phyloP scores from a whole-genome alignment of 2,329 filamentous ascomycete species.

The Fusarium brevicatenulatum region DNA sequence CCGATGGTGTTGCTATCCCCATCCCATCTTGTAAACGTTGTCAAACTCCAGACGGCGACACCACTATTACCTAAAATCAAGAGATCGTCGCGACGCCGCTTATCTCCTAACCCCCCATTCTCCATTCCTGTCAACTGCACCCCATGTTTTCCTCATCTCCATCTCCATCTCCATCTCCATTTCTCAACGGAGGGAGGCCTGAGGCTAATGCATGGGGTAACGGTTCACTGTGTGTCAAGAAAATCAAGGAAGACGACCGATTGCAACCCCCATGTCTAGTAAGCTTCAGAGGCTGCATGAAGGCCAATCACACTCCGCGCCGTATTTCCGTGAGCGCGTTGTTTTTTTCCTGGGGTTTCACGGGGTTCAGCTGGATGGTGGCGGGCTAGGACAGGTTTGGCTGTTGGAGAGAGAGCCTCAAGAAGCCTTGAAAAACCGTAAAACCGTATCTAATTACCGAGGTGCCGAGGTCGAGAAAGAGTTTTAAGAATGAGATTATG shows the following conservation, averaged over 20 bases:
- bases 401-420: slow-evolving; percentile 2
- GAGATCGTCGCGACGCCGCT: background rate
- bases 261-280: slow-evolving; percentile 1
- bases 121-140: slow-evolving; percentile 15
- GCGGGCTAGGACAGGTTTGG: background rate
- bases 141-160: slow-evolving; percentile 8
- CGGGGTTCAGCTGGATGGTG: slow-evolving; percentile 13
- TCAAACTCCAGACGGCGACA: background rate
- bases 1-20: background rate
- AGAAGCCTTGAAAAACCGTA: slow-evolving; percentile 10
- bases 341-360: background rate
- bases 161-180: slow-evolving; percentile 7
- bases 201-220: slow-evolving; percentile 32
- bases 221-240: background rate
- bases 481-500: background rate
- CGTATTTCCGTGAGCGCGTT: slow-evolving; percentile 8
- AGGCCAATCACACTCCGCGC: slow-evolving; percentile 20
- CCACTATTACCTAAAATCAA: background rate
- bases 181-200: background rate
- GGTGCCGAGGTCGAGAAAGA: slow-evolving; percentile 6
- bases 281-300: background rate
- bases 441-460: background rate
- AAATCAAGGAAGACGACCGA: background rate
- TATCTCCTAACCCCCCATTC: slow-evolving; percentile 9
- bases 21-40: background rate